Base-by-base conservation (phyloP, 1,284 basidiomycete genomes). In the Agaricales sp. region DNA sequence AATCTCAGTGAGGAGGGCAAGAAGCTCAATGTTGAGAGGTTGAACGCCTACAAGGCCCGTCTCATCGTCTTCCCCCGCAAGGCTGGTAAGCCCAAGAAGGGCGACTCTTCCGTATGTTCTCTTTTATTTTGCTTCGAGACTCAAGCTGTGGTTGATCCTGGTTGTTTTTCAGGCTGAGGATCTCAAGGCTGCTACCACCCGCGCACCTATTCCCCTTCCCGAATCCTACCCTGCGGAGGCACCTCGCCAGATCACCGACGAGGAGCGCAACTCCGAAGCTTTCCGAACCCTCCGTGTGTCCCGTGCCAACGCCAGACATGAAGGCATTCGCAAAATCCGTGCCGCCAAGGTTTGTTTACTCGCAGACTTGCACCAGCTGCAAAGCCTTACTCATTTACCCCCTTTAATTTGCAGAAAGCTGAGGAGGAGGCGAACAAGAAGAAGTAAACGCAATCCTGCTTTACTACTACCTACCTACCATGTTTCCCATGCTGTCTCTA, bases 1-100 rank as follows among this genome's bases (percentile, higher is more conserved):
- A 97, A 96, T 77, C 69, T 93, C 73, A 93, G 88, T 65, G 95
- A 96, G 77, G 95, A 99, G 82, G 90, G 92, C 66, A 92, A 97
- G 74, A 80, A 85, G 63, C 64, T 97, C 66, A 99, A 99, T 71
- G 87, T 96, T 51, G 92, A 95, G 72, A 80, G 95, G 63, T 77
- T 99, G 69, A 82, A 91, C 73, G 89, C 88, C 46, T 99, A 99
- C 88, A 91, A 90, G 77, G 70, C 76, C 54, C 81, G 79, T 54
- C 66, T 91, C 61, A 80, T 91, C 55, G 87, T 99, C 71, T 95
- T 98, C 86, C 95, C 95, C 67, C 86, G 91, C 71, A 95, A 96
- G 73, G 76, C 87, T 56, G 82, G 85, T 71, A 97, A 98, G 78
- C 85, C 90, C 68, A 96, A 96, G 80, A 87, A 89, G 78, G 89